Base-by-base conservation (phyloP, 371 early-diverging fungal species). In the Syncephalastrum monosporum region DNA sequence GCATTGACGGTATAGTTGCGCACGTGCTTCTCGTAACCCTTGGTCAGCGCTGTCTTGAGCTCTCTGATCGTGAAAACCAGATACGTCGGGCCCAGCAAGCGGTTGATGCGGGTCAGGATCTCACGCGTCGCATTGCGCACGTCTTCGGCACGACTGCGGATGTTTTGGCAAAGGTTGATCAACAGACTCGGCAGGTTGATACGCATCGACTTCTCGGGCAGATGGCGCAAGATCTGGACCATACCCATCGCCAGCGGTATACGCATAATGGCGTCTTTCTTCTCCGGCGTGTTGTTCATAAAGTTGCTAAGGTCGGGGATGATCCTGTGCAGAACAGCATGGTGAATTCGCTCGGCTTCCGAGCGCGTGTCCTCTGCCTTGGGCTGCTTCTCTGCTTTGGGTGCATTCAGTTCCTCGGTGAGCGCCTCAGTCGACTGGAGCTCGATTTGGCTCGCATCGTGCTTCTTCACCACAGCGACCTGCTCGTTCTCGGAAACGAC, bases 1-100 rank as follows among this genome's bases (percentile, higher is more conserved):
- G 88, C 70, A 63, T 95, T 90, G 50, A 96, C 67, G 0, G 97
- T 95, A 72, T 85, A 97, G 8, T 92, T 92, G 14, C 98, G 85
- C 6, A 98, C 92, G 67, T 98, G 98, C 41, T 90, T 75, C 67
- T 94, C 92, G 57, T 92, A 93, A 42, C 98, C 98, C 15, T 91
- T 82, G 17, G 82, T 79, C 52, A 98, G 71, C 4, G 91, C 87
- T 13, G 87, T 75, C 46, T 78, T 72, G 49, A 99, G 81, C 67
- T 95, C 94, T 53, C 85, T 89, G 33, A 99, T 67, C 42, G 97
- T 84, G 68, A 93, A 96, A 4, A 79, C 81, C 50, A 99, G 83
- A 68, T 92, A 96, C 4, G 71, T 51, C 0, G 93, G 84, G 1
- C 97, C 97, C 15, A 98, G 74, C 67, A 91, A 85, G 43, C 82